These are phyloP conservation scores for Sordaria brevicollis DNA, from an alignment of 495 filamentous ascomycete species.

Conservation along the genomic window DNA sequence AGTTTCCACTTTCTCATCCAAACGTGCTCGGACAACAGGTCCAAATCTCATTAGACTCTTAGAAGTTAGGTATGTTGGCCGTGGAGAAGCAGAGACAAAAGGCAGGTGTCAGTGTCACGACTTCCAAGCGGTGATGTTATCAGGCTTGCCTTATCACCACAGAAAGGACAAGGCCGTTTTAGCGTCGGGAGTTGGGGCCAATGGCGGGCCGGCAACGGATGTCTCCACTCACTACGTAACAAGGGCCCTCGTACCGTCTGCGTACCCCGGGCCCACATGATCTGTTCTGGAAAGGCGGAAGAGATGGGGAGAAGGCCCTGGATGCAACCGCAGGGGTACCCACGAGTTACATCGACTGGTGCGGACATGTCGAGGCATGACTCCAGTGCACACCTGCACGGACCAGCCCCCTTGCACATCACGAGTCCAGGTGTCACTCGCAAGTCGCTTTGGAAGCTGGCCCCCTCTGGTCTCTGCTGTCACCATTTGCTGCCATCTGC, in stretches of 20 bases:
- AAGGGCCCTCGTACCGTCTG: constrained; percentile 2
- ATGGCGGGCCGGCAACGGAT: not conserved
- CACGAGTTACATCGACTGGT: constrained; percentile 2
- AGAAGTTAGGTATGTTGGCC: not conserved
- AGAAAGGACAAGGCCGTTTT: constrained; percentile 10
- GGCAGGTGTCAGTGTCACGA: not conserved
- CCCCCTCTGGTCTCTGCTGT: not conserved
- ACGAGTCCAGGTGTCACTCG: constrained; percentile 15
- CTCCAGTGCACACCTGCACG: not conserved
- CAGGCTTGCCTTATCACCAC: constrained; percentile 20
- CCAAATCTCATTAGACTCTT: not conserved
- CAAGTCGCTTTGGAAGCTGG: not conserved
- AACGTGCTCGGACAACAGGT: not conserved
- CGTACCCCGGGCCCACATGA: constrained; percentile 3
- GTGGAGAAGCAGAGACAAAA: not conserved
- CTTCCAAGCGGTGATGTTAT: constrained; percentile 15
- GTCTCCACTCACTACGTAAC: constrained; percentile 1
- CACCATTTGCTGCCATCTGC: not conserved
- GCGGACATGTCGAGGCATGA: not conserved
- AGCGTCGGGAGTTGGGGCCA: constrained; percentile 4
- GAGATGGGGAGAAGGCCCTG: not conserved
- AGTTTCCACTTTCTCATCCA: not conserved
- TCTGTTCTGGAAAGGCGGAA: not conserved
- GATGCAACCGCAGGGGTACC: constrained; percentile 3
- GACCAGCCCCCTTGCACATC: constrained; percentile 10